Evolutionary conservation across 352 stramenopile genomes (phyloP).

Genomic region (Globisporangium spiculum): DNA sequence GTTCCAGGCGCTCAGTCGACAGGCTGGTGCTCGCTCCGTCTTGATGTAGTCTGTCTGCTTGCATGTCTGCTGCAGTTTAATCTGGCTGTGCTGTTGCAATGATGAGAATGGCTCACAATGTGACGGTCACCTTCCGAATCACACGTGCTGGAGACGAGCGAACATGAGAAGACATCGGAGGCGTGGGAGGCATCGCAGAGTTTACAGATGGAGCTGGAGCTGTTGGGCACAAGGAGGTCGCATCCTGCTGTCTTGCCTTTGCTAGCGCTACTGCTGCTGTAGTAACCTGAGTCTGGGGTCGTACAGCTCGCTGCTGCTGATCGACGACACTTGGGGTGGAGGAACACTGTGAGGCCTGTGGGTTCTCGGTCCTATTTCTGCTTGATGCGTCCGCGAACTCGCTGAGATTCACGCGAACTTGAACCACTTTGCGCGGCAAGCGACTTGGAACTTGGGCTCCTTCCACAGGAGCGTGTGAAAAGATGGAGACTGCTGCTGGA

Average conservation of each 20-base stretch:
- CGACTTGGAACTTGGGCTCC: neutral
- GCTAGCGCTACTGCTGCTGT: neutral
- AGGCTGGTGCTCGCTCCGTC: neutral
- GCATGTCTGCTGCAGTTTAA: neutral
- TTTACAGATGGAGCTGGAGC: neutral
- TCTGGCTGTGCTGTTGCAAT: neutral
- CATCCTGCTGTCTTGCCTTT: neutral
- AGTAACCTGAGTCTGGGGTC: neutral
- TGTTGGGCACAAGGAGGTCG: neutral
- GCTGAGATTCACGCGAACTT: constrained; percentile 46
- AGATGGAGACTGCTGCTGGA: neutral
- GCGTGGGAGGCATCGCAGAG: neutral
- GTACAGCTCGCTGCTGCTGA: neutral
- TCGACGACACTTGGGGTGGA: neutral
- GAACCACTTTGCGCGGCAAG: constrained; percentile 33
- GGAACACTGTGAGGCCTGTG: neutral
- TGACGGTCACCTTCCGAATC: constrained; percentile 41
- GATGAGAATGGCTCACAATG: constrained; percentile 21
- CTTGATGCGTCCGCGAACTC: constrained; percentile 19
- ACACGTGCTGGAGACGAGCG: constrained; percentile 19
- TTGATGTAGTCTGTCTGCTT: neutral
- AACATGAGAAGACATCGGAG: neutral
- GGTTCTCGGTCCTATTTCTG: neutral
- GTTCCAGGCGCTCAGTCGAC: neutral
- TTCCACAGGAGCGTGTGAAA: neutral